Evolutionary conservation across 108 stramenopile species (phyloP), one percentile per base, ranked within the genome.

Genomic region (Discostella stelligeroides): DNA sequence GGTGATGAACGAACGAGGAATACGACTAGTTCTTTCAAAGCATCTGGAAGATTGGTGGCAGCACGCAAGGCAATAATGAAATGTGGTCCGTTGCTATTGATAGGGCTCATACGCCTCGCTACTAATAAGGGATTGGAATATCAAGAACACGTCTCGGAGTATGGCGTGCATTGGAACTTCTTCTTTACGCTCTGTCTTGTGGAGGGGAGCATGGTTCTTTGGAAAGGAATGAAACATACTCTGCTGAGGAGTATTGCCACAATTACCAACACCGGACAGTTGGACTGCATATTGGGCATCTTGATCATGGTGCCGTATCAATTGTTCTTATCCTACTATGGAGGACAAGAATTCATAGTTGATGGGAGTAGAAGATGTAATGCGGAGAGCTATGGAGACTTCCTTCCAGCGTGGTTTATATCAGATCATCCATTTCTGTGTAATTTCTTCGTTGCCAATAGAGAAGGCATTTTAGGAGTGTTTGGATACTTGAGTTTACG

Each of bases 161-260:
- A 99, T 72, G 99, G 99, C 27, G 86, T 96, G 11, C 98, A 98
- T 79, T 99, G 99, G 99, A 99, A 99, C 66, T 98, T 98, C 80
- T 99, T 98, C 82, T 95, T 97, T 60, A 98, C 99, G 10, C 69
- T 95, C 41, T 74, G 72, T 21, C 68, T 56, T 53, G 70, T 79
- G 6, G 77, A 77, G 34, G 72, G 66, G 29, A 56, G 61, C 61
- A 20, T 67, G 59, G 72, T 76, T 42, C 48, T 51, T 27, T 80
- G 72, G 72, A 73, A 43, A 47, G 43, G 21, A 40, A 0, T 72
- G 4, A 80, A 58, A 40, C 8, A 2, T 23, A 30, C 29, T 1
- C 25, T 2, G 51, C 24, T 14, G 1, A 24, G n/a, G 25, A 28
- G 14, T 0, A 14, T 0, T 23, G 1, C 48, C 48, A 10, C 48